A percentile compares a stretch with the other conserved stretches of the same genome.
These are phyloP conservation scores for Lipomyces spencermartinsiae DNA, from an alignment of 805 yeast genomes.

Conservation along the genomic window DNA sequence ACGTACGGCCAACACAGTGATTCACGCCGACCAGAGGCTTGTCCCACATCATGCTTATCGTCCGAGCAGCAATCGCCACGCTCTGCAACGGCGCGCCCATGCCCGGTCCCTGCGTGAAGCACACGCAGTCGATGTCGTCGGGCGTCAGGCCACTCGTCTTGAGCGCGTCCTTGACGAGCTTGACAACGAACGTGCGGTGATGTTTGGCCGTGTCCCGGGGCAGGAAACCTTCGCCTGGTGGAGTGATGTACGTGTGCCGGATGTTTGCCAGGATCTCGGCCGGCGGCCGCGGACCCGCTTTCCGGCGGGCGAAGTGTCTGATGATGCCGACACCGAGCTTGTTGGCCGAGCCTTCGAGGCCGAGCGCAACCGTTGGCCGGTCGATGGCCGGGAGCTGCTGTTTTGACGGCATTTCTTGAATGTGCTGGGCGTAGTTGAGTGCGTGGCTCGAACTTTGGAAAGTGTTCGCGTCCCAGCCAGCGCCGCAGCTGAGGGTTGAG, in stretches of 20 bases:
- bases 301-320: conserved; percentile 69
- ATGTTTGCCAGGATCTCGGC: conserved; percentile 86
- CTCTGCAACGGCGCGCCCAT: conserved; percentile 99
- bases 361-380: conserved; percentile 64
- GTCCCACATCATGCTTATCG: conserved; percentile 77
- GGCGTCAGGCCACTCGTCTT: conserved; percentile 59
- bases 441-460: no score
- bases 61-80: conserved; percentile 90
- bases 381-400: neutral
- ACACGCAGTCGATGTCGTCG: conserved; percentile 58
- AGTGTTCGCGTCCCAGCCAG: neutral
- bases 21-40: conserved; percentile 92
- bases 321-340: conserved; percentile 94
- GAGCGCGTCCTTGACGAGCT: conserved; percentile 72
- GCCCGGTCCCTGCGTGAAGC: conserved; percentile 98
- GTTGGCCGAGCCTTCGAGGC: conserved; percentile 97
- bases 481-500: no score
- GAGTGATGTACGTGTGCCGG: conserved; percentile 92
- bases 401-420: conserved; percentile 27
- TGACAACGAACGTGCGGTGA: conserved; percentile 91
- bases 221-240: conserved; percentile 97
- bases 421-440: no score
- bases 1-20: conserved; percentile 85
- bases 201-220: conserved; percentile 98
- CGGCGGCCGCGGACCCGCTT: conserved; percentile 44